Base-by-base conservation (phyloP, 768 basidiomycete genomes). In the Tephrocybe sp. region DNA sequence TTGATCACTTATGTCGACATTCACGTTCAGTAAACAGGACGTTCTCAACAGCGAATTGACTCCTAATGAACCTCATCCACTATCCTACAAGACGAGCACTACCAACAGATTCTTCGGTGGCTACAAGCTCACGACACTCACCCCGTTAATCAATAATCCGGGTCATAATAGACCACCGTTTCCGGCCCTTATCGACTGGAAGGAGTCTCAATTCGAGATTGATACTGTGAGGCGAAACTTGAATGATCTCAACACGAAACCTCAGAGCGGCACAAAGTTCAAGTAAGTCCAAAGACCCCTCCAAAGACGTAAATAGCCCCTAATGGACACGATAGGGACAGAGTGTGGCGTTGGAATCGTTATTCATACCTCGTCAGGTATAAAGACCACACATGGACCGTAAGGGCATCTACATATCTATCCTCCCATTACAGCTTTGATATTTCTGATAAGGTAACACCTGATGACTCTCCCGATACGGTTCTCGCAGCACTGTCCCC, bases 131-230 rank as follows among this genome's bases (percentile, higher is more conserved):
- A 50, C 49, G 27, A 21, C 42, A n/a, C 21, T 50, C 15, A 25
- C 18, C 10, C 36, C 37, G 1, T 9, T 43, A 5, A 22, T 15
- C 38, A 11, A 42, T n/a, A 42, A 18, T 27, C 8, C n/a, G 12
- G 40, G 12, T 22, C 19, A 30, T 13, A 34, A 36, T 11, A 42
- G 29, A 16, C 16, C n/a, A 9, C 10, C 11, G 13, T 19, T 30
- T 7, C 5, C 43, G 9, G 49, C 36, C 12, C 22, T 15, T 12
- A 54, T 54, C 22, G 25, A 54, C 21, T 54, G 53, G 53, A 47
- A 29, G 19, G 16, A 49, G 9, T 30, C 29, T 5, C 8, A 31
- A n/a, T 54, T 54, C 24, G 40, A 44, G 23, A 41, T 54, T 18
- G 53, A 42, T 1, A 47, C 38, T 2, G 38, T 49, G 16, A 40